Evolutionary conservation across 2,329 filamentous ascomycete species (phyloP).

Genomic region (Cladosporium sp.): DNA sequence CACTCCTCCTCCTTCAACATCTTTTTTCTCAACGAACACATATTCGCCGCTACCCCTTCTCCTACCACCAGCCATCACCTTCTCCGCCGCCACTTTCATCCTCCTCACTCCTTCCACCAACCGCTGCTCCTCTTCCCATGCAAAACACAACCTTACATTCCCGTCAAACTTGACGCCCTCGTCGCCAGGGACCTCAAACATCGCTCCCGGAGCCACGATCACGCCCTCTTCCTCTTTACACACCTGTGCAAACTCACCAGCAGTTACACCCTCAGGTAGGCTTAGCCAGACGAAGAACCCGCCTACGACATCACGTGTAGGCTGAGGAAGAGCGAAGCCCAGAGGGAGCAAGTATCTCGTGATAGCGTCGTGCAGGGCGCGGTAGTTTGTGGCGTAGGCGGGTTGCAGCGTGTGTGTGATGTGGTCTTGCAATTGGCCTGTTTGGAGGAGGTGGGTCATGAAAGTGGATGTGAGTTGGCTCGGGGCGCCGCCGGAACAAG

Average conservation of each 20-base stretch:
- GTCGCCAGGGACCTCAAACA: conserved; percentile 63
- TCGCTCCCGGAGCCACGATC: conserved; percentile 66
- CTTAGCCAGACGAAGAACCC: conserved; percentile 86
- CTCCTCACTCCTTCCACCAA: conserved; percentile 69
- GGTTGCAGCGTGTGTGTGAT: conserved; percentile 58
- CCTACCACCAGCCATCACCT: conserved; percentile 20
- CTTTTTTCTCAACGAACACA: conserved; percentile 26
- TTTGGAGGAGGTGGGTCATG: conserved; percentile 56
- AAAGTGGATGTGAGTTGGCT: conserved; percentile 62
- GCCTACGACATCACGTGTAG: conserved; percentile 60
- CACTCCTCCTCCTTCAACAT: background rate
- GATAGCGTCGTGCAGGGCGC: conserved; percentile 61
- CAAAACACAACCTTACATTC: conserved; percentile 68
- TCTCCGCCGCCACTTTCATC: conserved; percentile 55
- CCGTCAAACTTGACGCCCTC: conserved; percentile 58
- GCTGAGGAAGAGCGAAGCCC: conserved; percentile 56
- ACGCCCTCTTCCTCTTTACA: conserved; percentile 66
- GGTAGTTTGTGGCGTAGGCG: conserved; percentile 57
- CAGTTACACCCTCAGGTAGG: conserved; percentile 58
- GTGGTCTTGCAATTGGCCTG: conserved; percentile 55
- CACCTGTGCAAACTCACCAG: conserved; percentile 57
- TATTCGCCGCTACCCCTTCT: conserved; percentile 24
- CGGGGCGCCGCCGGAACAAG: conserved; percentile 61
- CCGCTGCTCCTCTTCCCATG: conserved; percentile 68
- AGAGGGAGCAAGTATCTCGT: conserved; percentile 62